Evolutionary conservation across 1,284 basidiomycete genomes (phyloP).

Genomic region (Rugosomyces carneus): DNA sequence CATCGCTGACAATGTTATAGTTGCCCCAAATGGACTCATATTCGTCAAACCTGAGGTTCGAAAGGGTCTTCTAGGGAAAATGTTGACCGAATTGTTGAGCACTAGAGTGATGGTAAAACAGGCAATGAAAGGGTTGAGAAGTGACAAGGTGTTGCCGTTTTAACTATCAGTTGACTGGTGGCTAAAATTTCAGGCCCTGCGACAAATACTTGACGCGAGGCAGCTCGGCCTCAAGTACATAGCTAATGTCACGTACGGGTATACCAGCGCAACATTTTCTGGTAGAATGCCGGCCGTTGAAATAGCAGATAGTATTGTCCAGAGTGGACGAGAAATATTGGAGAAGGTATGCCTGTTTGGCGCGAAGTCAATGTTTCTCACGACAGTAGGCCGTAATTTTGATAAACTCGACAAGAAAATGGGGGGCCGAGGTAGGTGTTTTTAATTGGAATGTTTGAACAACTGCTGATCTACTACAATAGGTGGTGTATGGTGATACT

Average conservation of each 20-base stretch:
- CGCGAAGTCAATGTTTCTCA: background rate
- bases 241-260: conserved; percentile 91
- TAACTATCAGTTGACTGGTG: background rate
- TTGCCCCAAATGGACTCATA: conserved; percentile 92
- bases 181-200: conserved; percentile 50
- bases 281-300: conserved; percentile 98
- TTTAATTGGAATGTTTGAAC: background rate
- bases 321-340: conserved; percentile 91
- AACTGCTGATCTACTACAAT: background rate
- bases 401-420: conserved; percentile 75
- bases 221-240: conserved; percentile 87
- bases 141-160: conserved; percentile 60
- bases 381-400: conserved; percentile 67
- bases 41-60: conserved; percentile 87
- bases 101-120: conserved; percentile 98
- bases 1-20: conserved; percentile 32
- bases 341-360: conserved; percentile 62
- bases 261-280: conserved; percentile 89
- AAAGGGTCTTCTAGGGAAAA: conserved; percentile 81
- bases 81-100: conserved; percentile 90
- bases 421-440: conserved; percentile 68
- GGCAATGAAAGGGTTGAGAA: conserved; percentile 79
- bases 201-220: conserved; percentile 76
- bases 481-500: conserved; percentile 96
- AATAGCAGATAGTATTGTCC: conserved; percentile 96